Conservation (phyloP, 2,329 filamentous ascomycete species). For the Macrophomina phaseolina region DNA sequence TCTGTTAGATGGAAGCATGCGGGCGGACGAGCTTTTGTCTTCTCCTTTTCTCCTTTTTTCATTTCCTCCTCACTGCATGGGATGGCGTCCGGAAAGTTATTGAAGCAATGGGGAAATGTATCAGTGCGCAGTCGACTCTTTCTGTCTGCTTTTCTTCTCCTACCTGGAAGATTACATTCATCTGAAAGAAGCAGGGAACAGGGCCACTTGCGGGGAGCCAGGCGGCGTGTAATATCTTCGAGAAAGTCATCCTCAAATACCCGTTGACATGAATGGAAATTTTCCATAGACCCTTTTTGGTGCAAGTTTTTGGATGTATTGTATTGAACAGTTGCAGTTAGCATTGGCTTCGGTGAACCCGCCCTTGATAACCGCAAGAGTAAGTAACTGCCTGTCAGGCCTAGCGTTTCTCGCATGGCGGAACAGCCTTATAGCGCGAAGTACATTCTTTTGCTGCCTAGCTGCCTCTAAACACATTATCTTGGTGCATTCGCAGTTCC, state of each 20-base stretch:
- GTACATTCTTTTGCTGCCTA: too few relatives aligned
- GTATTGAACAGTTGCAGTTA: too few relatives aligned
- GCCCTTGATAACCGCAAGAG: too few relatives aligned
- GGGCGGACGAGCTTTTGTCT: too few relatives aligned
- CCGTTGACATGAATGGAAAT: background rate
- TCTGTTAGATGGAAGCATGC: background rate
- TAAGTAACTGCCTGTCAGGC: too few relatives aligned
- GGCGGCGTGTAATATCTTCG: background rate
- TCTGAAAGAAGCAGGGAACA: background rate
- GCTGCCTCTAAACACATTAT: too few relatives aligned
- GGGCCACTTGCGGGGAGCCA: background rate
- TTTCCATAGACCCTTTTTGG: background rate
- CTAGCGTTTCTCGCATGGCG: too few relatives aligned
- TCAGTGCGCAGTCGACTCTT: background rate
- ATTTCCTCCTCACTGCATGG: constrained; percentile 2
- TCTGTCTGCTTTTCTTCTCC: background rate
- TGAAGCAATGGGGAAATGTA: background rate
- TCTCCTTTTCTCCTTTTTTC: too few relatives aligned
- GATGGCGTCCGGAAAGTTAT: constrained; percentile 6
- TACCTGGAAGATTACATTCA: background rate
- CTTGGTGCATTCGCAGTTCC: too few relatives aligned
- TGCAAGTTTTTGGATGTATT: too few relatives aligned
- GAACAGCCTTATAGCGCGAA: too few relatives aligned
- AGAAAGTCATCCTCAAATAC: background rate
- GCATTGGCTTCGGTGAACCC: too few relatives aligned